Base-by-base conservation (phyloP, 2,329 filamentous ascomycete genomes). In the Trichoderma endophyticum region DNA sequence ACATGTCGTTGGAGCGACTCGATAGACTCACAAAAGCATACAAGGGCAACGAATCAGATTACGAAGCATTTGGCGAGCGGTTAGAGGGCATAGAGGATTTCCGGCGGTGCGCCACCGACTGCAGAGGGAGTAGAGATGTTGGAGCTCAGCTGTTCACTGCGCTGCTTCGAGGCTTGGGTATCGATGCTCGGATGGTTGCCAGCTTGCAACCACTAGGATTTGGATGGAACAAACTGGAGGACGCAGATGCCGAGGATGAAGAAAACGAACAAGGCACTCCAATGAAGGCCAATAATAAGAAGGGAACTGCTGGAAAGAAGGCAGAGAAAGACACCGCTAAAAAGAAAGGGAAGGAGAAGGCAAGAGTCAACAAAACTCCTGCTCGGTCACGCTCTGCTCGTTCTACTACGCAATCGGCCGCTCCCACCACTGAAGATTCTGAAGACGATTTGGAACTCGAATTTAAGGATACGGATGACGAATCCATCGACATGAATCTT, bases 91-190 rank as follows among this genome's bases (percentile, higher is more conserved):
- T 95, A 0, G 84, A 90, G 1, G 89, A 90, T 5, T 95, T 98
- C 73, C 89, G 91, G 43, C 82, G 86, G 26, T 84, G 86, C 63
- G 95, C 95, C 2, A 88, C 88, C 74, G 83, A 84, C 36, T 93
- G 93, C 76, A 85, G 90, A 73, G 96, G 96, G 1, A 98, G 94
- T 73, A 88, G 95, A 74, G 96, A 98, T 80, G 86, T 96, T 3
- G 95, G 94, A 0, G 91, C 93, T 0, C 95, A 98, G 78, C 86
- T 99, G 0, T 98, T 98, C 75, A 97, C 94, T 0, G 93, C 94
- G 3, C 83, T 99, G 8, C 80, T 98, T 26, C 87, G 96, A 74
- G 94, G 91, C 0, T 79, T 98, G 12, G 93, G 93, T 0, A 83
- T 98, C 3, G 94, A 98, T 77, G 89, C 93, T 12, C 88, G 95